Base-by-base conservation (phyloP, 345 rosid genomes). In the Mangifera indica region DNA sequence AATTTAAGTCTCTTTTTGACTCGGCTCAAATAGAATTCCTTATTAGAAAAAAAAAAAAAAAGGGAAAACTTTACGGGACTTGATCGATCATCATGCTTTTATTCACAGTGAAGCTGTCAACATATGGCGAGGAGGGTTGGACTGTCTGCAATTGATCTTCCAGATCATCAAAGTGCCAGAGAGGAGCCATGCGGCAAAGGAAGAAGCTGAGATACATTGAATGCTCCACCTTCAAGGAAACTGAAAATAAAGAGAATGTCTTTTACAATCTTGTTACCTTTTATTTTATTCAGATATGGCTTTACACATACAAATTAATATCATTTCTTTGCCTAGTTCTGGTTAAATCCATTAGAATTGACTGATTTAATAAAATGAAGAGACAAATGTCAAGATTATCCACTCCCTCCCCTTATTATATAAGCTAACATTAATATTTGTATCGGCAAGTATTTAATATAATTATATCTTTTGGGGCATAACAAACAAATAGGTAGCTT, bases 161-260 rank as follows among this genome's bases (percentile, higher is more conserved):
- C 24, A 58, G 42, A 15, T 13, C 13, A 1, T 15, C 53, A 51
- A 51, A 46, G 51, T 63, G 66, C 44, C 59, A 57, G 66, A 64
- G 21, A 51, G 24, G 56, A 65, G 71, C 67, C 72, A 42, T 60
- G 64, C 72, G 65, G 68, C 61, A 22, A 42, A 20, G 22, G 63
- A 71, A 60, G 72, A 66, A 62, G 63, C 62, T 60, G 55, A 70
- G 65, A 58, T 59, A 45, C 57, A 59, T 46, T 46, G 74, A 7
- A 69, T 67, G 53, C 59, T 40, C 54, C 64, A 57, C 10, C 42
- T 37, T 24, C 11, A 69, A 56, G 11, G 12, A 24, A 57, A 69
- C 0, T 44, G 22, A 44, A 42, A 22, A 2, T 55, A 24, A 69
- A 68, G 71, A 21, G 34, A 20, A 21, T 14, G 61, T 37, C 34